Conservation (phyloP, 768 basidiomycete species). For the Asterophora parasitica region DNA sequence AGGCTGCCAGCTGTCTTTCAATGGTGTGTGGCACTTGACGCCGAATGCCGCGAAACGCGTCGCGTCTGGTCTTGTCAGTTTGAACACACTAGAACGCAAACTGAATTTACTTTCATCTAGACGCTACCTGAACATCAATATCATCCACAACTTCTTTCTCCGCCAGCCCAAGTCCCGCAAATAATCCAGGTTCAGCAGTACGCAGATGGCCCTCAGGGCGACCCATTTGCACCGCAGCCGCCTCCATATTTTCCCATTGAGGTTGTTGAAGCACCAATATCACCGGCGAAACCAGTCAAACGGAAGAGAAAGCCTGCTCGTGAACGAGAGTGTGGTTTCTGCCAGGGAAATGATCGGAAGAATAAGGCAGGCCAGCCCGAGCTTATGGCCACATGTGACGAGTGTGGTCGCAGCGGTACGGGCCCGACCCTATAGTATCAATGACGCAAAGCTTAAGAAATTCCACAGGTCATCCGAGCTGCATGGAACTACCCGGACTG, state of each 20-base stretch:
- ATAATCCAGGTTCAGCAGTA: constrained; percentile 42
- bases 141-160: constrained; percentile 20
- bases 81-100: constrained; percentile 18
- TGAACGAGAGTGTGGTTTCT: constrained; percentile 75
- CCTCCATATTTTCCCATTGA: constrained; percentile 47
- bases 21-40: constrained; percentile 22
- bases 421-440: constrained; percentile 13
- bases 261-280: constrained; percentile 36
- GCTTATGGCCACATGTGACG: constrained; percentile 69
- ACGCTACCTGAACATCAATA: constrained; percentile 20
- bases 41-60: constrained; percentile 45
- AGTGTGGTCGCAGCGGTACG: constrained; percentile 82
- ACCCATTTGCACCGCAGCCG: constrained; percentile 73
- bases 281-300: constrained; percentile 42
- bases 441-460: constrained; percentile 1
- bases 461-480: constrained; percentile 75
- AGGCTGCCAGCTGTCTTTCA: constrained; percentile 34
- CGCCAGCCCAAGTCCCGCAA: constrained; percentile 23
- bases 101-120: constrained; percentile 24
- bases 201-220: constrained; percentile 74
- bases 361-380: constrained; percentile 61
- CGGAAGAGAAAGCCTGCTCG: constrained; percentile 41
- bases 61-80: constrained; percentile 51
- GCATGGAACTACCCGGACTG: constrained; percentile 61
- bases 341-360: constrained; percentile 56